Conservation (phyloP, 306 rosid species). For the Gillenia trifoliata region DNA sequence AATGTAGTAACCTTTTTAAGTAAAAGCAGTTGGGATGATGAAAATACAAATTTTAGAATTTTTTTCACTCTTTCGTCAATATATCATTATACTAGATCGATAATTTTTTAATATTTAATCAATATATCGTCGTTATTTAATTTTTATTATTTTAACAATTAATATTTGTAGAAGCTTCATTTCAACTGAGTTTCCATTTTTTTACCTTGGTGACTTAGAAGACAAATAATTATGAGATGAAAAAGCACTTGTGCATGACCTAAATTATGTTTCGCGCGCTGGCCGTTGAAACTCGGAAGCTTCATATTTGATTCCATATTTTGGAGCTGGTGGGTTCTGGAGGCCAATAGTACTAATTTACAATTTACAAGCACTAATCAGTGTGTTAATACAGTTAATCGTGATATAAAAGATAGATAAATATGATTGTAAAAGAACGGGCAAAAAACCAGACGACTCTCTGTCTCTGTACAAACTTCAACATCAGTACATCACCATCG, state of each 20-base stretch:
- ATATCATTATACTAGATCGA: too few relatives aligned
- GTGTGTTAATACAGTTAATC: neutral
- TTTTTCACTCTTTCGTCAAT: too few relatives aligned
- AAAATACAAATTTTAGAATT: neutral
- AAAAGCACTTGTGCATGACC: neutral
- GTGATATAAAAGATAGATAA: neutral
- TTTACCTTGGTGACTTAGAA: neutral
- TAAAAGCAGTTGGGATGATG: neutral
- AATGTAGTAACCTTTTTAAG: neutral
- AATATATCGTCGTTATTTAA: too few relatives aligned
- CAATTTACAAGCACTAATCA: neutral
- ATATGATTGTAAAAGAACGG: neutral
- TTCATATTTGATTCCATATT: neutral
- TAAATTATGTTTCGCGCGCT: neutral
- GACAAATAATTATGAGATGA: neutral
- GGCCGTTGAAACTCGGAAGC: neutral
- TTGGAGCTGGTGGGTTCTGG: neutral
- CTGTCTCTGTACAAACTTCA: constrained; percentile 1
- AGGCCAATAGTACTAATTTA: neutral
- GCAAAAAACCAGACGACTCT: neutral
- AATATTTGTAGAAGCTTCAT: too few relatives aligned
- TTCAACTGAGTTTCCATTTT: too few relatives aligned
- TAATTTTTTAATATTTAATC: too few relatives aligned
- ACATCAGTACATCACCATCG: constrained; percentile 17
- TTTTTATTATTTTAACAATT: too few relatives aligned